A percentile compares a stretch with the other conserved stretches of the same genome.
These are phyloP conservation scores for Saccharum hybrid DNA, from an alignment of 202 grass and related monocot species.

Conservation along the genomic window DNA sequence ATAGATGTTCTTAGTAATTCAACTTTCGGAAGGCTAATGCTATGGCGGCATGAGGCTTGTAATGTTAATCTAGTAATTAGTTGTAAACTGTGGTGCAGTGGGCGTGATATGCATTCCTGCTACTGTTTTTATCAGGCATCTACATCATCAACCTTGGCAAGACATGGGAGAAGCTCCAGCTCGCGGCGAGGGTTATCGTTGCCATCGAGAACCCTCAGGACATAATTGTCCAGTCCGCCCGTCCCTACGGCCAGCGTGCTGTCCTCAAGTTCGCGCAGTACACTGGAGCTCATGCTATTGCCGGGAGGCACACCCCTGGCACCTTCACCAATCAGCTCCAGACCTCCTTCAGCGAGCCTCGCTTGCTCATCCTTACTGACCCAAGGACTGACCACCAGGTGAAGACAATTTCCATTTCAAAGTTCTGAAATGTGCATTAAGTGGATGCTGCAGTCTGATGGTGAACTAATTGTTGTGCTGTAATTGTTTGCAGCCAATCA, in stretches of 20 bases:
- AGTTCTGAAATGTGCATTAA: slow-evolving; percentile 49
- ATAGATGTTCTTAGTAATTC: neutral
- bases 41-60: neutral
- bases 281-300: slow-evolving; percentile 92
- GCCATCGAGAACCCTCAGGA: slow-evolving; percentile 93
- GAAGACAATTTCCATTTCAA: neutral
- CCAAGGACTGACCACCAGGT: slow-evolving; percentile 97
- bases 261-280: slow-evolving; percentile 97
- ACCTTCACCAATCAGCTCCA: slow-evolving; percentile 99
- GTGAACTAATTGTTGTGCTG: neutral
- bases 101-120: neutral
- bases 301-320: slow-evolving; percentile 93
- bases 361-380: slow-evolving; percentile 93
- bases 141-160: slow-evolving; percentile 94
- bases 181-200: slow-evolving; percentile 88
- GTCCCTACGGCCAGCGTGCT: slow-evolving; percentile 93
- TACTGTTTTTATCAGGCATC: slow-evolving; percentile 60
- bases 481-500: slow-evolving; percentile 72
- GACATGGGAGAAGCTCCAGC: slow-evolving; percentile 92
- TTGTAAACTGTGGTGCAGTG: neutral
- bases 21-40: neutral
- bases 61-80: neutral
- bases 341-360: slow-evolving; percentile 87
- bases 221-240: slow-evolving; percentile 95
- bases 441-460: slow-evolving; percentile 55